A percentile compares a stretch with the other conserved stretches of the same genome.
Evolutionary conservation across 2,329 filamentous ascomycete genomes (phyloP).

Genomic region (Myriosclerotinia scirpicola): DNA sequence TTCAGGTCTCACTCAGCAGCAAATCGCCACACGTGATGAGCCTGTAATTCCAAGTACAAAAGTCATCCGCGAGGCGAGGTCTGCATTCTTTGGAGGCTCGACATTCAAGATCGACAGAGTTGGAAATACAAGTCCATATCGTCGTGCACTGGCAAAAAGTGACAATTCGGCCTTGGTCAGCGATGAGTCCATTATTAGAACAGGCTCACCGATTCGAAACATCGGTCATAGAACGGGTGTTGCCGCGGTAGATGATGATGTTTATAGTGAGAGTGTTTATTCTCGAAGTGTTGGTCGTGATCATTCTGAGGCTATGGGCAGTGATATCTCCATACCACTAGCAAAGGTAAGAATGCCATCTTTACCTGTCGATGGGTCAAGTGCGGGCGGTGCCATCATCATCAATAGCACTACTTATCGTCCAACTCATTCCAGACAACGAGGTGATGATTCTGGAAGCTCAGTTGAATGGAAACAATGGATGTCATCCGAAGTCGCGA

Average conservation of each 20-base stretch:
- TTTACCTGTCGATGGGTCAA: conserved; percentile 22
- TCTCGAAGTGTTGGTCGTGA: conserved; percentile 40
- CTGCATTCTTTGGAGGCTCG: conserved; percentile 54
- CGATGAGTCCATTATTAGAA: conserved; percentile 16
- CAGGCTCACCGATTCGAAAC: conserved; percentile 21
- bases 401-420: conserved; percentile 40
- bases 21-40: conserved; percentile 36
- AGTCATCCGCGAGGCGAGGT: conserved; percentile 46
- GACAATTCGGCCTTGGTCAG: conserved; percentile 23
- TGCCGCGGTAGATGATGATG: conserved; percentile 15
- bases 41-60: conserved; percentile 35
- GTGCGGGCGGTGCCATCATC: conserved; percentile 43
- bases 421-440: conserved; percentile 37
- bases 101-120: conserved; percentile 55
- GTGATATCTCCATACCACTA: conserved; percentile 8
- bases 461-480: conserved; percentile 57
- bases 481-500: conserved; percentile 54
- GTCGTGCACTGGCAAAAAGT: conserved; percentile 47
- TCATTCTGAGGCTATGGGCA: conserved; percentile 23
- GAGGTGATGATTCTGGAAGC: conserved; percentile 47
- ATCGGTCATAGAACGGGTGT: conserved; percentile 18
- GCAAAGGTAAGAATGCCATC: conserved; percentile 29
- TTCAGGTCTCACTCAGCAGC: conserved; percentile 34
- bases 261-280: conserved; percentile 40
- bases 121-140: conserved; percentile 56